These are phyloP conservation scores for Pistacia atlantica DNA, from an alignment of 345 rosid genomes.

Conservation along the genomic window DNA sequence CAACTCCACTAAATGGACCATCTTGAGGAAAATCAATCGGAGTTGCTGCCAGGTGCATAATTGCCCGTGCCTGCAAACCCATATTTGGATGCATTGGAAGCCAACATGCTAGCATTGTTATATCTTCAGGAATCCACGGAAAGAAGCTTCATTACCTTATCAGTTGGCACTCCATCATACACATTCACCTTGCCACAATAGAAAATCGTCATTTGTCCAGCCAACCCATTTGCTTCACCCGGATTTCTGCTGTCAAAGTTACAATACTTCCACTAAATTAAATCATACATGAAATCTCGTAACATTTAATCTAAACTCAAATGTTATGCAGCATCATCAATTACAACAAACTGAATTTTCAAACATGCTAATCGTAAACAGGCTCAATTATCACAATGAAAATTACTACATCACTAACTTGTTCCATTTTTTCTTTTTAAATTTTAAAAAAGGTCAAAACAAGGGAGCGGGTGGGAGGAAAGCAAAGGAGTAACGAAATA, in stretches of 20 bases:
- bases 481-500: not conserved
- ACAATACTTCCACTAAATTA: slow-evolving; percentile 15
- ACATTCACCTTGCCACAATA: slow-evolving; percentile 93
- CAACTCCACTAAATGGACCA: slow-evolving; percentile 39
- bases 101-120: slow-evolving; percentile 39
- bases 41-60: slow-evolving; percentile 83
- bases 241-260: slow-evolving; percentile 51
- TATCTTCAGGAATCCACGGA: slow-evolving; percentile 39
- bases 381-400: not conserved
- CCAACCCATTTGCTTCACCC: slow-evolving; percentile 38
- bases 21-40: slow-evolving; percentile 57
- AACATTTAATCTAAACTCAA: not conserved
- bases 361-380: no score
- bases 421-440: no score
- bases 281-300: slow-evolving; percentile 1
- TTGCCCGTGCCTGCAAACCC: slow-evolving; percentile 77
- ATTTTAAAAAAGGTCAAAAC: no score
- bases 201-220: slow-evolving; percentile 89
- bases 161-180: slow-evolving; percentile 76
- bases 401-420: not conserved
- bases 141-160: slow-evolving; percentile 69
- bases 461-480: no score
- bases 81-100: slow-evolving; percentile 40
- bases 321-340: not conserved
- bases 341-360: no score